These are phyloP conservation scores for Trichosporon sp. DNA, from an alignment of 1,284 basidiomycete genomes.

Conservation along the genomic window DNA sequence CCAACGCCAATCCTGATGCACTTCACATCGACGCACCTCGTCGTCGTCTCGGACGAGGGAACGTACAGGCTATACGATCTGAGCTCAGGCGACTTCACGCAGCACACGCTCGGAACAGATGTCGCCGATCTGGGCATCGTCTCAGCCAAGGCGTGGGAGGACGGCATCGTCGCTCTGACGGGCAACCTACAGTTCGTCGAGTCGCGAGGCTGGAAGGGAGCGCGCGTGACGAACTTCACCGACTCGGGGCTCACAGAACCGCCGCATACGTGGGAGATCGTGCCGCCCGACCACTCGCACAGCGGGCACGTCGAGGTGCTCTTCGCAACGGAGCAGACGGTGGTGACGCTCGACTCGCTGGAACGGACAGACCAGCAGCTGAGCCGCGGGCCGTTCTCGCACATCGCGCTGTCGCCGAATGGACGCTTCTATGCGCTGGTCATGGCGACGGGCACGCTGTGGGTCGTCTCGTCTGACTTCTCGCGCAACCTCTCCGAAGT, in stretches of 20 bases:
- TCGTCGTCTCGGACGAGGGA: constrained; percentile 86
- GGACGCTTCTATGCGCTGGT: constrained; percentile 86
- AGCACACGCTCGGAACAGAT: constrained; percentile 76
- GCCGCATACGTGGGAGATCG: constrained; percentile 74
- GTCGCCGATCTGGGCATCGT: constrained; percentile 79
- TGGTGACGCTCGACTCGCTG: constrained; percentile 75
- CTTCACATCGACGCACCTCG: constrained; percentile 59
- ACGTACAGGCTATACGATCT: constrained; percentile 84
- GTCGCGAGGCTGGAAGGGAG: constrained; percentile 77
- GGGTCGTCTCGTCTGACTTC: constrained; percentile 92
- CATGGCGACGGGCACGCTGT: constrained; percentile 65
- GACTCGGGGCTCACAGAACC: constrained; percentile 66
- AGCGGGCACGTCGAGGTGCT: constrained; percentile 82
- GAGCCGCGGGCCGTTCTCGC: constrained; percentile 78
- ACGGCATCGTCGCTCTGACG: constrained; percentile 79
- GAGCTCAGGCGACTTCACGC: constrained; percentile 64
- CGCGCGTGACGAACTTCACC: constrained; percentile 57
- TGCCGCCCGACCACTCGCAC: constrained; percentile 77
- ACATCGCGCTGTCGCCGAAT: constrained; percentile 83
- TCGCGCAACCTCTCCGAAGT: constrained; percentile 82
- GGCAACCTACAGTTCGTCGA: constrained; percentile 72
- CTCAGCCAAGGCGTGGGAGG: constrained; percentile 76
- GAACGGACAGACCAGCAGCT: constrained; percentile 80
- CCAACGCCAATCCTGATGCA: constrained; percentile 36
- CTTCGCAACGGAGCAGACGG: constrained; percentile 65